phyloP scores from a whole-genome alignment of 2,329 filamentous ascomycete genomes.

The Colletotrichum sp. region DNA sequence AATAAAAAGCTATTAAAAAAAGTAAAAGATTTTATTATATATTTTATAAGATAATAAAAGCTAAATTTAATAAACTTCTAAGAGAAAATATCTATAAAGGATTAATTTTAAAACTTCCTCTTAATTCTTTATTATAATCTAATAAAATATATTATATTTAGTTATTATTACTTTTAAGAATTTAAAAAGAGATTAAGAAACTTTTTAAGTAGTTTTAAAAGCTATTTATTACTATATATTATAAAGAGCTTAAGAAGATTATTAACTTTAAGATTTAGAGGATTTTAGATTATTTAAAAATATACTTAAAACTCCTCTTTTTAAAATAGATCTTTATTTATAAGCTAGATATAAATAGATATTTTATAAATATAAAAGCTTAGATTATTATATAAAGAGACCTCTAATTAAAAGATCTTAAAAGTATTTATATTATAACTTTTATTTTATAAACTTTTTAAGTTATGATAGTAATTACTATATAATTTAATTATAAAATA shows the following conservation, averaged over 20 bases:
- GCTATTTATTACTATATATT: background rate
- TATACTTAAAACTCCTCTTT: background rate
- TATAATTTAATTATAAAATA: background rate
- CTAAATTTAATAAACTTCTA: too few relatives aligned
- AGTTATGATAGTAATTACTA: background rate
- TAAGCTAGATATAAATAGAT: background rate
- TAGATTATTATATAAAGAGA: background rate
- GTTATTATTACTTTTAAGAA: background rate
- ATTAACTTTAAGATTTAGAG: background rate
- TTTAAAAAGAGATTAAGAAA: background rate
- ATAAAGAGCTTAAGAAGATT: background rate
- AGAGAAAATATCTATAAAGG: too few relatives aligned
- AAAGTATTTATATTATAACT: background rate
- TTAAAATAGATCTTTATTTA: background rate
- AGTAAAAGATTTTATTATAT: too few relatives aligned
- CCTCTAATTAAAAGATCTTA: background rate
- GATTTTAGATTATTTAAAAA: background rate
- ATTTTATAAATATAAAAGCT: too few relatives aligned
- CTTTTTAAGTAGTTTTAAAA: background rate
- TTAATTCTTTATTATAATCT: too few relatives aligned
- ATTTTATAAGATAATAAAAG: too few relatives aligned
- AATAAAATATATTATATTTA: background rate
- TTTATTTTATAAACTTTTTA: background rate
- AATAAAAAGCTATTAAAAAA: too few relatives aligned
- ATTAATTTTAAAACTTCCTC: too few relatives aligned